Base-by-base conservation (phyloP, 2,329 filamentous ascomycete genomes). In the Cladophialophora psammophila region DNA sequence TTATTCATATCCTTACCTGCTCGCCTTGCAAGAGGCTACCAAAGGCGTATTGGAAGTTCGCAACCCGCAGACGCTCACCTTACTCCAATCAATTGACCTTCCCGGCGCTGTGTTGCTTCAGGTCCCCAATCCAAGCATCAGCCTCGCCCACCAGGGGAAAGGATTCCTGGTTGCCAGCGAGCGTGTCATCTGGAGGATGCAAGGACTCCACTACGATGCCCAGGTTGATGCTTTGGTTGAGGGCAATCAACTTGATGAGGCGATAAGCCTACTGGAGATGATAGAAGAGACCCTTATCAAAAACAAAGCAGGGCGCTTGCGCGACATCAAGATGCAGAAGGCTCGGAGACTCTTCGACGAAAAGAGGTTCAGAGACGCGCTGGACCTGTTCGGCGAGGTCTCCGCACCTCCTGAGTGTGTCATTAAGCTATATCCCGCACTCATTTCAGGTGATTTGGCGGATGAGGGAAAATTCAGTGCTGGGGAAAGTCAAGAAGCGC, bases 1-100 rank as follows among this genome's bases (percentile, higher is more conserved):
- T 26, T 99, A 97, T 78, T 97, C 94, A 26, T 99, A 99, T 77
- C 95, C 95, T 0, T 99, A 97, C 76, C 89, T 99, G 63, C 83
- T 99, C 57, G 92, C 93, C 9, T 82, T 99, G 13, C 93, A 96
- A 75, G 84, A 93, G 7, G 88, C 93, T 0, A 85, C 91, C 1
- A 96, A 95, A 78, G 93, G 94, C 2, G 88, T 87, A 0, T 82
- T 99, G 10, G 95, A 99, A 79, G 90, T 99, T 42, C 87, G 95
- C 48, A 99, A 97, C 75, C 94, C 95, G 0, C 91, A 95, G 65
- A 98, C 94, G 0, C 81, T 98, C 54, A 95, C 90, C n/a, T 81
- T 97, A 15, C 83, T 99, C 18, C 95, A 99, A 79, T 93, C 88
- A 0, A 90, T 99, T 60, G 84, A 88, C 6, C 84, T 99, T 10